Conservation (phyloP, 352 stramenopile genomes). For the Blastocystis sp. region DNA sequence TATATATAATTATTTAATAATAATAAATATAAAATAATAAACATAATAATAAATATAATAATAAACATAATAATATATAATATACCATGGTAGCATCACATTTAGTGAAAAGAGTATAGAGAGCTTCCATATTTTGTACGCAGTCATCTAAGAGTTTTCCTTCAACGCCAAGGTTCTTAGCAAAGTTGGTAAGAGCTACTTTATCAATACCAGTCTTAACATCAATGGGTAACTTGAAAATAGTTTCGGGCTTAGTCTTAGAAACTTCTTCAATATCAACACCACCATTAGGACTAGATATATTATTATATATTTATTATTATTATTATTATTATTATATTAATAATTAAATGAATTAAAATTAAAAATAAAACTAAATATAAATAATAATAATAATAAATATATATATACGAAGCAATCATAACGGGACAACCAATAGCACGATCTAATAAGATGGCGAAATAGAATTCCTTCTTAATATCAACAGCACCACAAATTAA, state of each 20-base stretch:
- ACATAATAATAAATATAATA: no score
- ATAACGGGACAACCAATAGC: constrained; percentile 74
- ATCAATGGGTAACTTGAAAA: constrained; percentile 73
- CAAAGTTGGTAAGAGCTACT: constrained; percentile 54
- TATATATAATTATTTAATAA: no score
- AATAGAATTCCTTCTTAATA: constrained; percentile 86
- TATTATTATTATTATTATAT: no score
- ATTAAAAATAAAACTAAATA: no score
- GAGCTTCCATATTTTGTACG: constrained; percentile 45
- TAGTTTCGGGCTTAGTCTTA: constrained; percentile 67
- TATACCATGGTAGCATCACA: constrained; percentile 79
- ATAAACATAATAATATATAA: no score
- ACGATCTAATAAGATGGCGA: constrained; percentile 91
- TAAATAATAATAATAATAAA: no score
- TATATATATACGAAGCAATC: constrained; percentile 74
- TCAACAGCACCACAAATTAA: constrained; percentile 68
- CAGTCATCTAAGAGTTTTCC: constrained; percentile 40
- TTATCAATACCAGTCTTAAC: constrained; percentile 69
- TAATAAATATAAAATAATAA: no score
- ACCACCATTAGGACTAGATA: constrained; percentile 55
- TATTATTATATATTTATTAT: background rate
- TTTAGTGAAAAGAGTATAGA: constrained; percentile 86
- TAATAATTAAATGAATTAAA: no score
- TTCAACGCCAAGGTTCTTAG: constrained; percentile 52
- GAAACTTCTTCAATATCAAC: constrained; percentile 87